These are phyloP conservation scores for Aspergillus ibericus DNA, from an alignment of 2,329 filamentous ascomycete species.

Conservation along the genomic window DNA sequence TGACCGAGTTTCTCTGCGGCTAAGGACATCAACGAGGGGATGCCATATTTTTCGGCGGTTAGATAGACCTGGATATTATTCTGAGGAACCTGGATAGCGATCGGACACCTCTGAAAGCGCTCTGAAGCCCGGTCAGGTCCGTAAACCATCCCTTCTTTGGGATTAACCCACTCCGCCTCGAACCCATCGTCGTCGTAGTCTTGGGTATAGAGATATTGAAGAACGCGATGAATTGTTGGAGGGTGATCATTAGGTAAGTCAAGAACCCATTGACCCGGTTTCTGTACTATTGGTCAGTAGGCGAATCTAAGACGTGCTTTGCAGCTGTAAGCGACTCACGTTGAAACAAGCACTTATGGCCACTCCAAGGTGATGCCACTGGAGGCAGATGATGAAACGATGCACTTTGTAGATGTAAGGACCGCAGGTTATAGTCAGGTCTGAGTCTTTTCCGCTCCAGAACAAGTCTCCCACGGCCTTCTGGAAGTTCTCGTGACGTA, in stretches of 20 bases:
- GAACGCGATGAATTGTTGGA: neutral
- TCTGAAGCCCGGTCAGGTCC: too few species aligned
- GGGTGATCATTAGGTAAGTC: neutral
- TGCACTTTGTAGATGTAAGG: neutral
- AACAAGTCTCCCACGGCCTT: neutral
- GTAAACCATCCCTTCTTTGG: neutral
- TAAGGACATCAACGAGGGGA: too few species aligned
- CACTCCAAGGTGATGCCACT: neutral
- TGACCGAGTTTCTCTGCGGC: too few species aligned
- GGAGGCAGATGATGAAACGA: neutral
- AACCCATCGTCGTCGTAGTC: neutral
- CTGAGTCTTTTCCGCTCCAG: neutral
- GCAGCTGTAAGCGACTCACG: neutral
- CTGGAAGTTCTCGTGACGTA: neutral
- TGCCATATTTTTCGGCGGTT: too few species aligned
- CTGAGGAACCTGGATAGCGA: too few species aligned
- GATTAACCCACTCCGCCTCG: neutral
- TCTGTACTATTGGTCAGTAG: neutral
- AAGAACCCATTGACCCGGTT: neutral
- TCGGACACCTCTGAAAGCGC: too few species aligned
- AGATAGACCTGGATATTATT: too few species aligned
- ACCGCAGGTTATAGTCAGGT: neutral
- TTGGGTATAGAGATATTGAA: neutral
- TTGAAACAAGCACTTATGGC: neutral
- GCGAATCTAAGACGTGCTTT: neutral